A percentile compares a stretch with the other conserved stretches of the same genome.
These are phyloP conservation scores for Sodiomyces alkalinus DNA, from an alignment of 2,329 filamentous ascomycete species.

Conservation along the genomic window DNA sequence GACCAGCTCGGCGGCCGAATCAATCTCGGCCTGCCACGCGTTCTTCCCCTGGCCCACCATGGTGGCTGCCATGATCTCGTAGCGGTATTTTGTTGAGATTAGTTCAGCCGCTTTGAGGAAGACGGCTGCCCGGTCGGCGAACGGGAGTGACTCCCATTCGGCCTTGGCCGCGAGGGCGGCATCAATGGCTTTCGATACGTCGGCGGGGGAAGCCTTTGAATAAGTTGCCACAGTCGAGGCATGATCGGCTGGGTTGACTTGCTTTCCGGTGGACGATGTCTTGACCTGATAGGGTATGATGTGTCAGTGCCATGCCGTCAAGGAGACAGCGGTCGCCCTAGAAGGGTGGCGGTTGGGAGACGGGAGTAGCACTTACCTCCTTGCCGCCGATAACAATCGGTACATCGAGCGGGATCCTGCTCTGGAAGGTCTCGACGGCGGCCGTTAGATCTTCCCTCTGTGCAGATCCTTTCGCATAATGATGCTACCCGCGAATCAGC, in stretches of 20 bases:
- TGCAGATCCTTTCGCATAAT: slow-evolving; percentile 71
- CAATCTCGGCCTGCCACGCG: slow-evolving; percentile 98
- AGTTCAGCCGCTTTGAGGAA: slow-evolving; percentile 95
- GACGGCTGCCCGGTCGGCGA: slow-evolving; percentile 78
- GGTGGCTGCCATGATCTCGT: slow-evolving; percentile 90
- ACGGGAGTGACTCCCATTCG: slow-evolving; percentile 74
- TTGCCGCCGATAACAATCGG: slow-evolving; percentile 76
- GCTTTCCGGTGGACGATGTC: slow-evolving; percentile 48
- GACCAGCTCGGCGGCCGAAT: slow-evolving; percentile 78
- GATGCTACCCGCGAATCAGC: no score
- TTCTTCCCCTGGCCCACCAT: slow-evolving; percentile 98
- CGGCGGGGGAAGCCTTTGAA: slow-evolving; percentile 61
- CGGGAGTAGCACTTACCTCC: slow-evolving; percentile 35
- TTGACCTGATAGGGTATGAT: slow-evolving; percentile 36
- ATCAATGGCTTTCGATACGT: slow-evolving; percentile 69
- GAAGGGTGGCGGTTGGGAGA: background rate
- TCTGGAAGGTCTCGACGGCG: slow-evolving; percentile 55
- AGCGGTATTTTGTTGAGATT: slow-evolving; percentile 82
- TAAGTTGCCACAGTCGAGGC: slow-evolving; percentile 64
- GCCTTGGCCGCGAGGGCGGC: slow-evolving; percentile 74
- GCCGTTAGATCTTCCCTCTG: slow-evolving; percentile 64
- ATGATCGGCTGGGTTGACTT: slow-evolving; percentile 75
- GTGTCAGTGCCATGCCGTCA: background rate
- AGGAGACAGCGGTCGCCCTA: no score
- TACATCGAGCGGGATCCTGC: slow-evolving; percentile 56